These are phyloP conservation scores for Lactuca sativa DNA, from an alignment of 129 eudicot species.

Conservation along the genomic window DNA sequence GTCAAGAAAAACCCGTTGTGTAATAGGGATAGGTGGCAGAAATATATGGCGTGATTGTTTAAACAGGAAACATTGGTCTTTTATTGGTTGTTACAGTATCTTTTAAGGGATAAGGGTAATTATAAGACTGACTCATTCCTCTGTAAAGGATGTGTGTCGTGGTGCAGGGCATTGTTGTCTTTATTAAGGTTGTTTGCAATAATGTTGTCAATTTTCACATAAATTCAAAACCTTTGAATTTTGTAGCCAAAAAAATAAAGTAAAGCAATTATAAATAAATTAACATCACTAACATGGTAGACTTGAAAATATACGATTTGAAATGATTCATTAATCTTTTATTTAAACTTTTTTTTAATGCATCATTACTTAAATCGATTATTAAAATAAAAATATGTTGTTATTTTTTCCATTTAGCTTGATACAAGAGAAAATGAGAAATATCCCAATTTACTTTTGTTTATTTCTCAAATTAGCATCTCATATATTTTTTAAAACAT, in stretches of 20 bases:
- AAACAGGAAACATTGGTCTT: conserved; percentile 28
- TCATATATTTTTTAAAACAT: too few species aligned
- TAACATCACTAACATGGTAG: background rate
- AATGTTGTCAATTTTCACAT: conserved; percentile 25
- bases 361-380: too few species aligned
- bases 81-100: conserved; percentile 27
- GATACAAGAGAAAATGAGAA: too few species aligned
- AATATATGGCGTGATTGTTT: conserved; percentile 17
- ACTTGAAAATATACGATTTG: background rate
- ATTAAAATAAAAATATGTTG: too few species aligned
- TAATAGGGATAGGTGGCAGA: background rate
- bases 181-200: conserved; percentile 22
- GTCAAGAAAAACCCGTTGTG: conserved; percentile 23
- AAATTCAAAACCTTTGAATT: background rate
- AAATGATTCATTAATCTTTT: too few species aligned
- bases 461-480: too few species aligned
- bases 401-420: too few species aligned
- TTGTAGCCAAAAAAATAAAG: too few species aligned
- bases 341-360: too few species aligned
- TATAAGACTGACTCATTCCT: conserved; percentile 26
- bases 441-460: too few species aligned
- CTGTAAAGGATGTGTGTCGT: conserved; percentile 13
- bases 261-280: too few species aligned
- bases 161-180: conserved; percentile 17
- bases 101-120: conserved; percentile 29